Evolutionary conservation across 345 rosid genomes (phyloP).

Genomic region (Citrus glauca): DNA sequence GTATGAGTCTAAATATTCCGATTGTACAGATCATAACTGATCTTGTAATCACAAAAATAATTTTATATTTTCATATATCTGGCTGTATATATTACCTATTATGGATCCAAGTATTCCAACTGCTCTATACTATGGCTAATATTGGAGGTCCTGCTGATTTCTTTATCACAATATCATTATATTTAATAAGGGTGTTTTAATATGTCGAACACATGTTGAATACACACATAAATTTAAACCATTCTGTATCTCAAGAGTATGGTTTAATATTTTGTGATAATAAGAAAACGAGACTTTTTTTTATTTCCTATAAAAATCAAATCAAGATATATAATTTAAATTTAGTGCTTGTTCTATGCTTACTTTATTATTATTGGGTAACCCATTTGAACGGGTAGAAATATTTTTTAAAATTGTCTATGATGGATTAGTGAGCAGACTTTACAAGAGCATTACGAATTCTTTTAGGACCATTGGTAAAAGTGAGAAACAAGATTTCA

Average conservation of each 20-base stretch:
- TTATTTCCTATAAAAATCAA: not conserved
- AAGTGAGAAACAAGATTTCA: not conserved
- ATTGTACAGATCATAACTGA: no score
- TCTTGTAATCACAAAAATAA: accelerated
- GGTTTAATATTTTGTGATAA: not conserved
- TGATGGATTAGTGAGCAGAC: not conserved
- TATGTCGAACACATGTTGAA: no score
- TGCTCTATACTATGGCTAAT: no score
- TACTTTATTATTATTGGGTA: not conserved
- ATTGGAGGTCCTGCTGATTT: no score
- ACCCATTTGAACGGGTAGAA: not conserved
- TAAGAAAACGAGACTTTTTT: not conserved
- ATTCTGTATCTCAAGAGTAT: not conserved
- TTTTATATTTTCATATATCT: no score
- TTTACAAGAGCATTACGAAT: not conserved
- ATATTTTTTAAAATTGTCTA: not conserved
- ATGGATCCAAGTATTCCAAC: not conserved
- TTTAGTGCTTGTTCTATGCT: not conserved
- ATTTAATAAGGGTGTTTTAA: no score
- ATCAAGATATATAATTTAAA: no score
- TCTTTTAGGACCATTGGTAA: not conserved
- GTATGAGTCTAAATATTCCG: no score
- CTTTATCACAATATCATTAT: no score
- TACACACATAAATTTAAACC: no score
- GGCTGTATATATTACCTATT: not conserved